Base-by-base conservation (phyloP, 2,329 filamentous ascomycete genomes). In the Neonectria magnoliae region DNA sequence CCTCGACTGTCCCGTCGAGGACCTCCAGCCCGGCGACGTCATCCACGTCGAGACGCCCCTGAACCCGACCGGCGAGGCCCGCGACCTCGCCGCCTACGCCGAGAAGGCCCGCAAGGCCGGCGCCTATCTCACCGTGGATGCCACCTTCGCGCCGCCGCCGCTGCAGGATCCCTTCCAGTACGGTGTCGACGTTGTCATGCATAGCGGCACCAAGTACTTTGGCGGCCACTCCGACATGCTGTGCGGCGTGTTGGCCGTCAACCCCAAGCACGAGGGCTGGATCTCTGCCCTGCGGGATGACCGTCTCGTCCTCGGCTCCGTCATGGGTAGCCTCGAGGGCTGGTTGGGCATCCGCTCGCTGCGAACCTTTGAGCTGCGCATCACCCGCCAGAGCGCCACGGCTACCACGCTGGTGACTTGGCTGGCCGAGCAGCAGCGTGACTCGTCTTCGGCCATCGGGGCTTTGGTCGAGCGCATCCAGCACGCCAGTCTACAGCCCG, bases 201-300 rank as follows among this genome's bases (percentile, higher is more conserved):
- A 99, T 80, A 91, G 88, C 56, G 96, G 94, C 4, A 97, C 94
- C 18, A 99, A 98, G 84, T 99, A 98, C 80, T 88, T 99, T 70
- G 96, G 96, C 20, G 96, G 96, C 0, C 96, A 99, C 81, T 95
- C 91, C 69, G 96, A 99, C 80, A 86, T 98, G 85, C 87, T 98
- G 6, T 97, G 93, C 76, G 96, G 96, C 22, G 91, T 97, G 18
- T 81, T 99, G 29, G 88, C 89, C 0, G 87, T 94, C 6, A 82
- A 86, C 55, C 85, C 86, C 16, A 78, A 78, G 41, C 79, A 79
- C 51, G 72, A 84, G 55, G 83, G 83, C 5, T 92, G 91, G 91
- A 78, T 88, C n/a, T 76, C 77, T 31, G 82, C 80, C 22, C 80
- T 98, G 73, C 81, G 84, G 51, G 76, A 78, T 1, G 95, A 99